Base-by-base conservation (phyloP, 1,284 basidiomycete species). In the Fistulinella staudtii region DNA sequence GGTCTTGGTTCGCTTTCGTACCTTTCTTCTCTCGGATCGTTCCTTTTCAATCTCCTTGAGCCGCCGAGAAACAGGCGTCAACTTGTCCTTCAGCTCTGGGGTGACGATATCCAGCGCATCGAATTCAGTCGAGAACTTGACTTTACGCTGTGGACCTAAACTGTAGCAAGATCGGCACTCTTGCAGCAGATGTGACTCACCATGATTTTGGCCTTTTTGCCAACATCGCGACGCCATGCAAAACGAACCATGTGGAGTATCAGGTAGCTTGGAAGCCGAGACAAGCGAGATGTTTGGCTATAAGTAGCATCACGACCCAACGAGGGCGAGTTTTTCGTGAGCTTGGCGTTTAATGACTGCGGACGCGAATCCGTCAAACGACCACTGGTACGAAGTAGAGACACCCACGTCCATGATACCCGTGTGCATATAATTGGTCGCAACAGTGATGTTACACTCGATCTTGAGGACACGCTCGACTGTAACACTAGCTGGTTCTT, bases 201-300 rank as follows among this genome's bases (percentile, higher is more conserved):
- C 90, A 94, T 90, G 61, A 94, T 93, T 69, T 94, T 94, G 1
- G 89, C 82, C 60, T 93, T 94, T 71, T 92, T 93, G 53, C 74
- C 73, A 47, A 97, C 94, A 55, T 98, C 95, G 35, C 82, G 75
- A 50, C 92, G 75, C 95, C 95, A 99, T 53, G 87, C 90, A 67
- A 99, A 99, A 37, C 96, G 85, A 7, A 95, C 93, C 84, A 97
- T 89, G 56, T 94, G 92, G 4, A 94, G 80, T 8, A 87, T 85
- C 30, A 96, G 76, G 61, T 94, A 93, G 5, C 79, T 67, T 0
- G 95, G 96, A 21, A 98, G 71, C 13, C 94, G 79, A 5, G 89
- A 82, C 38, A 99, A 67, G 4, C 93, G 82, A 8, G 89, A 88
- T 34, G 79, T 81, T 63, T 91, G 85, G n/a, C 76, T 80, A 70